Evolutionary conservation across 768 basidiomycete species (phyloP).

Genomic region (Rhizopogon rudus): DNA sequence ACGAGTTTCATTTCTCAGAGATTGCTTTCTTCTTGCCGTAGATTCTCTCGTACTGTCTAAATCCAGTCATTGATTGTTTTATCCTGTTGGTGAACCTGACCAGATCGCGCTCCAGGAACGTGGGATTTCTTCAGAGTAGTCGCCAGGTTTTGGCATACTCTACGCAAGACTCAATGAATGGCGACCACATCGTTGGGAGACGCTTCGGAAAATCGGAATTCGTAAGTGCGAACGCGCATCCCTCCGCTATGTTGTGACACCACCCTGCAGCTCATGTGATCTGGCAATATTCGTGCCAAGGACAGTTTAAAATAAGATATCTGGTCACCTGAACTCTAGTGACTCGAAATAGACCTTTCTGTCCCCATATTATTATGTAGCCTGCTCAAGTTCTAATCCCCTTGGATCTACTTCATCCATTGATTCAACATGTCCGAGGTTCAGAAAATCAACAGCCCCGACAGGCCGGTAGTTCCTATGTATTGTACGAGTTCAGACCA

Average conservation of each 20-base stretch:
- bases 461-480: constrained; percentile 30
- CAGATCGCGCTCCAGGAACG: not conserved
- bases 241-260: constrained; percentile 1
- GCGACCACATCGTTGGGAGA: not conserved
- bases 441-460: constrained; percentile 49
- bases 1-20: constrained; percentile 27
- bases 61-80: constrained; percentile 2
- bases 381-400: not conserved
- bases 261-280: not conserved
- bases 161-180: not conserved
- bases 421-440: constrained; percentile 37
- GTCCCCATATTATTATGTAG: constrained; percentile 1
- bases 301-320: not conserved
- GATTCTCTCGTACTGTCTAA: constrained; percentile 13
- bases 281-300: not conserved
- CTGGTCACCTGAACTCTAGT: not conserved
- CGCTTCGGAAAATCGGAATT: not conserved
- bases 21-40: constrained; percentile 25
- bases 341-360: not conserved
- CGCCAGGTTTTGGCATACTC: not conserved
- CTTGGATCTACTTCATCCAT: not conserved
- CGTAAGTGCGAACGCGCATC: not conserved
- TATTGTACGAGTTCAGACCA: constrained; percentile 4
- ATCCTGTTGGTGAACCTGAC: constrained; percentile 1
- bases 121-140: constrained; percentile 1